Base-by-base conservation (phyloP, 169 alveolate species). In the Plasmodium blacklocki region DNA sequence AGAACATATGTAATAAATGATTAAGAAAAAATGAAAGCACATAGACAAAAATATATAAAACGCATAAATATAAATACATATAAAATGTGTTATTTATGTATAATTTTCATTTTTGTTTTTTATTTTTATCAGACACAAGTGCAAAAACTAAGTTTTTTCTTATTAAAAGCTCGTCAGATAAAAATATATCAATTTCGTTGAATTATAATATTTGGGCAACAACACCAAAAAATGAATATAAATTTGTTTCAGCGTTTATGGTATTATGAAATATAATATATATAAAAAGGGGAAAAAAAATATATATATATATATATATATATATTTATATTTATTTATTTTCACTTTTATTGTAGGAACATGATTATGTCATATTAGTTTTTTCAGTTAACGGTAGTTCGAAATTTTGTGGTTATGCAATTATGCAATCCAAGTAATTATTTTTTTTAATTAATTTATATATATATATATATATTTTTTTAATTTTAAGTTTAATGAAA, bases 171-270 rank as follows among this genome's bases (percentile, higher is more conserved):
- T 76, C 83, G 29, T 86, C 94, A 47, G 94, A 89, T 23, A 88
- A 88, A 19, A 75, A 89, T 54, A 88, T 92, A 14, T 21, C 83
- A 3, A 73, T 85, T 47, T 93, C 95, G 49, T 64, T 90, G 32
- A 88, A 80, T 50, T 91, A 58, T 68, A 88, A 89, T 67, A 75
- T 83, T 52, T 94, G 96, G 96, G 95, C 95, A 14, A 92, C 96
- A 23, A 87, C 94, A 23, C 91, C 95, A 50, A 89, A 88, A 29
- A 91, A 88, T 73, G 95, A 92, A 88, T 58, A 80, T 14, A 80
- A 80, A 68, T 80, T 80, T 56, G 85, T 80, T 64, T 39, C 72
- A 11, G 90, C 90, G n/a, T 80, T 80, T 80, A 26, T 45, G 83
- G 90, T 80, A 15, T n/a, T 68, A 18, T 45, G 50, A 54, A 15